Conservation (phyloP, 306 rosid genomes). For the Prunus padus region DNA sequence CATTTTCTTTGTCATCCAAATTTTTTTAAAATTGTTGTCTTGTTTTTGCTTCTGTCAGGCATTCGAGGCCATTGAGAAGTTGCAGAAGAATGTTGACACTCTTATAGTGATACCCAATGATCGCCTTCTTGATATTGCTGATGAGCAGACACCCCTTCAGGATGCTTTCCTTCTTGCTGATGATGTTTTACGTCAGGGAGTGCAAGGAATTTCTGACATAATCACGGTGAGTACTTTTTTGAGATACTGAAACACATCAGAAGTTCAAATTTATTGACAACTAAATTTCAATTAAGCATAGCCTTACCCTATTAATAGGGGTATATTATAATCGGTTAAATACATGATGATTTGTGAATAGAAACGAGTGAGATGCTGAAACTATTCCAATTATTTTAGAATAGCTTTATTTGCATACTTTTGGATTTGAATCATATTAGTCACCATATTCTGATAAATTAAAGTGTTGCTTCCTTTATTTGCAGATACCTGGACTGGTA, state of each 20-base stretch:
- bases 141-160: slow-evolving; percentile 89
- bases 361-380: slow-evolving; percentile 1
- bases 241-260: slow-evolving; percentile 3
- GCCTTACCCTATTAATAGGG: neutral
- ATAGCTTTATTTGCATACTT: neutral
- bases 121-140: slow-evolving; percentile 91
- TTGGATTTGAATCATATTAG: neutral
- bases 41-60: slow-evolving; percentile 55
- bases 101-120: slow-evolving; percentile 97
- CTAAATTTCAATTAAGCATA: neutral
- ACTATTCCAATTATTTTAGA: neutral
- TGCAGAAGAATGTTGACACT: slow-evolving; percentile 96
- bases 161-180: slow-evolving; percentile 93
- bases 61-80: slow-evolving; percentile 86
- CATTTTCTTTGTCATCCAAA: neutral
- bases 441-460: slow-evolving; percentile 1
- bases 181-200: slow-evolving; percentile 97
- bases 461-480: slow-evolving; percentile 20
- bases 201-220: slow-evolving; percentile 96
- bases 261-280: neutral
- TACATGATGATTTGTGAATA: slow-evolving; percentile 8
- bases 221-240: slow-evolving; percentile 64
- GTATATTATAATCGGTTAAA: neutral
- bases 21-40: neutral
- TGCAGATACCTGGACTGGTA: slow-evolving; percentile 97